Evolutionary conservation across 2,329 filamentous ascomycete genomes (phyloP), one percentile per base, ranked within the genome.

Genomic region (Hymenoscyphus albidus): DNA sequence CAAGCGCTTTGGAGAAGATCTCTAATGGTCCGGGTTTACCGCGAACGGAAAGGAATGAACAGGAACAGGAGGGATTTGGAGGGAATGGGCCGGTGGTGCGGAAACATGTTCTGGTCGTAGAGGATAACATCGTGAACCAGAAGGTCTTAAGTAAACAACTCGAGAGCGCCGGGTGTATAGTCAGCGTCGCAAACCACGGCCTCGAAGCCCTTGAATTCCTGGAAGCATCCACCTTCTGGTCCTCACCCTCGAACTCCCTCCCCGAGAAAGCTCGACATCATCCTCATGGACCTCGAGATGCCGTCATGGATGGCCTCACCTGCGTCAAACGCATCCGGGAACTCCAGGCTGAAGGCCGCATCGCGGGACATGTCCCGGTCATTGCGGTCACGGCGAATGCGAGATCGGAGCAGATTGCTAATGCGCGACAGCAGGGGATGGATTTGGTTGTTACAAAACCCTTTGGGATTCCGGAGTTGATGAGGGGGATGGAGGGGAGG

Each of bases 401-500:
- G 14, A 72, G 79, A 31, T 69, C 74, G 40, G 78, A 80, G 64
- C 79, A 81, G 66, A 74, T 80, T 14, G 65, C 75, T 2, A 70
- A 67, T 16, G 79, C 79, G 0, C 72, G 71, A 48, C 66, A 74
- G 38, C 74, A 73, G 57, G 79, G 79, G 31, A 91, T 93, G 79
- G 88, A 88, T 77, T 79, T 84, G 80, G 55, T 61, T 18, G 89
- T 94, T 44, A 87, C 88, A 1, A 93, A 93, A 72, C 90, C 90
- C 1, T 93, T 93, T 74, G 83, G 86, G 18, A 87, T 90, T 59
- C 82, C 83, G 9, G 87, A 91, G 64, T 76, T 91, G 63, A 80
- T 89, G 59, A 84, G 84, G 32, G 88, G 87, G 75, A 88, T 91
- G 68, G 81, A 54, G 55, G 27, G 54, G 3, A 27, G 10, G 18